Evolutionary conservation across 2,329 filamentous ascomycete genomes (phyloP).

Genomic region (Pleochaeta shiraiana): DNA sequence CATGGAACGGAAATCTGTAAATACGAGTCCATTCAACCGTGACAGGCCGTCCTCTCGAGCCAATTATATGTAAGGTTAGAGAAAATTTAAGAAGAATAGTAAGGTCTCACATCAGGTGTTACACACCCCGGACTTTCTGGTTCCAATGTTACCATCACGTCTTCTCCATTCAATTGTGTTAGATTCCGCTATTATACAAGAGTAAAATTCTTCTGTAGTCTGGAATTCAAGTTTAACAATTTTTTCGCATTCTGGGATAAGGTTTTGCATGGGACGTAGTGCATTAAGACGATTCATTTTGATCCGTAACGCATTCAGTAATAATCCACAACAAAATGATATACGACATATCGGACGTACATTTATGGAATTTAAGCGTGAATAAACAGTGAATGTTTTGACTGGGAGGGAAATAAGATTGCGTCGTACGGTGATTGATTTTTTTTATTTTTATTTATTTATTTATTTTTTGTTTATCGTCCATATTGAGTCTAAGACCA

Average conservation of each 20-base stretch:
- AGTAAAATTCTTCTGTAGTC: background rate
- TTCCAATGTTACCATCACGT: background rate
- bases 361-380: background rate
- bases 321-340: background rate
- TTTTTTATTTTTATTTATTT: no score
- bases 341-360: background rate
- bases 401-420: slow-evolving; percentile 29
- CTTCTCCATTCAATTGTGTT: background rate
- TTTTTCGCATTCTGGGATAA: background rate
- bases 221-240: background rate
- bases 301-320: background rate
- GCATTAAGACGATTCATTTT: background rate
- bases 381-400: background rate
- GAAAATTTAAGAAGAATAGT: background rate
- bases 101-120: background rate
- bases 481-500: no score
- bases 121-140: background rate
- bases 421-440: no score
- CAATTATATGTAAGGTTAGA: background rate
- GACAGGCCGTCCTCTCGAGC: background rate
- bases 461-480: no score
- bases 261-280: background rate
- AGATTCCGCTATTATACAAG: background rate
- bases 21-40: background rate
- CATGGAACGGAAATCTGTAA: background rate